These are phyloP conservation scores for Eucalyptus sp. DNA, from an alignment of 345 rosid species.

Conservation along the genomic window DNA sequence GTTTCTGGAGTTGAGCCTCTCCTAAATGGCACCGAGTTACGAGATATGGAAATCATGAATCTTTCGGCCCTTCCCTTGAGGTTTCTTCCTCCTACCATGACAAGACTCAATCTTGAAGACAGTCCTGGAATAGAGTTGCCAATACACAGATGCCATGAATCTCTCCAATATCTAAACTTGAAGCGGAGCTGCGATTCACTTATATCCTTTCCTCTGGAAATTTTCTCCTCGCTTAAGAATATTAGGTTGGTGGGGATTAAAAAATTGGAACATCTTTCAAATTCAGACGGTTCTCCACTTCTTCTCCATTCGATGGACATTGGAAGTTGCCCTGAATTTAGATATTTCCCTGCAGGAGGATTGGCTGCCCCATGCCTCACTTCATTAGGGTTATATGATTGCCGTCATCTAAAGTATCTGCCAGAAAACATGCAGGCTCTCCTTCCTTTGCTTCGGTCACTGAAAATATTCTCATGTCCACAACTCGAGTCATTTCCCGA, in stretches of 20 bases:
- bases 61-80: background rate
- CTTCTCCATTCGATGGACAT: background rate
- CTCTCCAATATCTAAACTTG: background rate
- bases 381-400: background rate
- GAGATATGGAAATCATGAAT: rapidly evolving
- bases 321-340: background rate
- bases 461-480: background rate
- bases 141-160: background rate
- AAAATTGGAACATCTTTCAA: background rate
- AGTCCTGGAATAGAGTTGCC: background rate
- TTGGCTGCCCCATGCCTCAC: background rate
- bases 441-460: background rate
- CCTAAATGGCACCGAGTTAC: background rate
- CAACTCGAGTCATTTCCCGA: background rate
- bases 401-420: background rate
- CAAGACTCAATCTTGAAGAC: background rate
- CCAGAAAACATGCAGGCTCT: background rate
- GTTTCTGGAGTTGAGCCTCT: background rate
- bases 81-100: background rate
- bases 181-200: background rate
- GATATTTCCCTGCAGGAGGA: background rate
- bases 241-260: rapidly evolving
- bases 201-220: background rate
- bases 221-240: background rate
- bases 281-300: background rate